A percentile compares a stretch with the other conserved stretches of the same genome.
Conservation (phyloP, 1,284 basidiomycete genomes). For the Spongispora temasekensis region DNA sequence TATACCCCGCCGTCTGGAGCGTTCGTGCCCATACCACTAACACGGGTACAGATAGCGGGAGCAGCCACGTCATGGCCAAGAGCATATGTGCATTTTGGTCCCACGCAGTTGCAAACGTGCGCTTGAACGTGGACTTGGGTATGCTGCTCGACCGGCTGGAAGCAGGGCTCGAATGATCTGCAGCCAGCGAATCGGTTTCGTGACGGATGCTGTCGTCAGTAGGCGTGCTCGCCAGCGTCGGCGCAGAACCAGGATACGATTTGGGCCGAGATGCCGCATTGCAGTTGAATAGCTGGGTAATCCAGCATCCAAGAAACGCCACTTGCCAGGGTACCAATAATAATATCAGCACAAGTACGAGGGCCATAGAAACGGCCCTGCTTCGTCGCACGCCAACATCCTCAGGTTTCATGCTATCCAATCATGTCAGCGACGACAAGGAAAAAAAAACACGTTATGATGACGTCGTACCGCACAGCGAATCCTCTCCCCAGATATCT, state of each 20-base stretch:
- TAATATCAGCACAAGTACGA: conserved; percentile 69
- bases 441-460: neutral
- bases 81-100: conserved; percentile 65
- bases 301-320: conserved; percentile 80
- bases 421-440: neutral
- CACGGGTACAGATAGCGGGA: conserved; percentile 80
- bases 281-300: conserved; percentile 73
- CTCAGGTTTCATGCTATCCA: conserved; percentile 37
- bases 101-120: conserved; percentile 28
- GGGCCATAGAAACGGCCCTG: conserved; percentile 57
- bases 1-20: conserved; percentile 69
- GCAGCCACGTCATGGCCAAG: conserved; percentile 79
- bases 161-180: too few relatives aligned
- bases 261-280: conserved; percentile 30
- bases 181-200: neutral
- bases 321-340: conserved; percentile 88
- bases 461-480: conserved; percentile 42
- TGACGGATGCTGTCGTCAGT: neutral
- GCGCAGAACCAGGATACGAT: conserved; percentile 26
- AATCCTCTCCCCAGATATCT: conserved; percentile 36
- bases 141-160: neutral
- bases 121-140: conserved; percentile 1
- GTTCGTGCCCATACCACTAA: conserved; percentile 92
- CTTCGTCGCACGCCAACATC: conserved; percentile 41
- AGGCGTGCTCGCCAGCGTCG: conserved; percentile 25